phyloP scores from a whole-genome alignment of 1,284 basidiomycete genomes.

The Heliocybe sulcata region DNA sequence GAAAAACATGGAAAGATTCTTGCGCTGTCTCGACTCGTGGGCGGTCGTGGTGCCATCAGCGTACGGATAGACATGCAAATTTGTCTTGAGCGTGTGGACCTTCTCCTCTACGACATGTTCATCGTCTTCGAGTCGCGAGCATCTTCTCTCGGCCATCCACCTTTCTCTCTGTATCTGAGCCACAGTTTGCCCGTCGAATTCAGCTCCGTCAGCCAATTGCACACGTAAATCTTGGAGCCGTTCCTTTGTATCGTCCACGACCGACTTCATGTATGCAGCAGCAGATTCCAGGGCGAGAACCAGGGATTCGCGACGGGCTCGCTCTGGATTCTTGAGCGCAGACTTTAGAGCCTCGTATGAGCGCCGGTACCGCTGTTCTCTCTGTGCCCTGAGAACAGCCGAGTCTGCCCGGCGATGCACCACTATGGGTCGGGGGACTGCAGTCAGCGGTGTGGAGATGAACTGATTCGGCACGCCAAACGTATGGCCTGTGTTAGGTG shows the following conservation, averaged over 20 bases:
- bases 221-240: neutral
- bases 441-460: neutral
- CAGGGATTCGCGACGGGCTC: neutral
- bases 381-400: neutral
- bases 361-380: neutral
- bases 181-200: neutral
- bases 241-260: neutral
- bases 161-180: neutral
- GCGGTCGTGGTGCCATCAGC: neutral
- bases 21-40: neutral
- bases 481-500: neutral
- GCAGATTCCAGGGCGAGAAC: neutral
- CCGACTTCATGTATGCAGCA: neutral
- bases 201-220: neutral
- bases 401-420: neutral
- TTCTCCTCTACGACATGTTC: neutral
- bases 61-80: neutral
- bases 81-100: neutral
- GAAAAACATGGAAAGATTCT: neutral
- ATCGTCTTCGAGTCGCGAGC: neutral
- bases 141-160: neutral
- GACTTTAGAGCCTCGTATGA: neutral
- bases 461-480: neutral
- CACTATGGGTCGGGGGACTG: neutral
- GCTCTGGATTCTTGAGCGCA: neutral